Evolutionary conservation across 2,329 filamentous ascomycete genomes (phyloP), one percentile per base, ranked within the genome.

Genomic region (Clonostachys byssicola): DNA sequence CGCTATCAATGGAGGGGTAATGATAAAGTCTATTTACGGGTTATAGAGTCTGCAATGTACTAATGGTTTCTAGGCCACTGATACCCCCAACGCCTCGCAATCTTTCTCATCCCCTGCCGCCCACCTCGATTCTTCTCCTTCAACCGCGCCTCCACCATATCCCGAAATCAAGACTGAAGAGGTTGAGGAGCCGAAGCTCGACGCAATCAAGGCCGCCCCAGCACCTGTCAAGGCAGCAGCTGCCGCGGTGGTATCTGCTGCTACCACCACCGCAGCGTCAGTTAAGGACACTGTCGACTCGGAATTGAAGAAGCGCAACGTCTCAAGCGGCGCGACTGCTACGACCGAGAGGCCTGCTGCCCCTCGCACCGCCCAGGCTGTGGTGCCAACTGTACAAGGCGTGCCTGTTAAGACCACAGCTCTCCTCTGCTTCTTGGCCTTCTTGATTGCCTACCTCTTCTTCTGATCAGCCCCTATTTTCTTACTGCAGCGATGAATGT

Each of bases 371-470:
- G 73, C 75, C 54, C 81, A 80, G 60, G 75, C 75, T 57, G 73
- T 72, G 51, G 75, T 72, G 62, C 77, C 70, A 64, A 84, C 69
- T 7, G 60, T 64, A 55, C 83, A 91, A 57, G 92, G 94, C 18
- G 92, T 99, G 5, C 85, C 94, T 1, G 82, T 99, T 44, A 86
- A 92, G 65, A 81, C 92, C 52, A 89, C 89, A 41, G 92, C 94
- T 18, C 74, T 83, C 18, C 73, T 99, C 40, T 96, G 92, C 64
- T 74, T 99, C 59, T 59, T 95, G 53, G 92, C 89, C 74, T 99
- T 99, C 73, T 70, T 99, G 62, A 80, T 97, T 57, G 94, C 91
- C 47, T 99, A 96, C 71, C 82, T 97, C 68, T 91, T 99, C 75
- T 99, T 99, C 70, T 99, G 84, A 77, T 47, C 20, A 9, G n/a